A percentile compares a stretch with the other conserved stretches of the same genome.
These are phyloP conservation scores for Pleurotus pulmonarius DNA, from an alignment of 768 basidiomycete species.

Conservation along the genomic window DNA sequence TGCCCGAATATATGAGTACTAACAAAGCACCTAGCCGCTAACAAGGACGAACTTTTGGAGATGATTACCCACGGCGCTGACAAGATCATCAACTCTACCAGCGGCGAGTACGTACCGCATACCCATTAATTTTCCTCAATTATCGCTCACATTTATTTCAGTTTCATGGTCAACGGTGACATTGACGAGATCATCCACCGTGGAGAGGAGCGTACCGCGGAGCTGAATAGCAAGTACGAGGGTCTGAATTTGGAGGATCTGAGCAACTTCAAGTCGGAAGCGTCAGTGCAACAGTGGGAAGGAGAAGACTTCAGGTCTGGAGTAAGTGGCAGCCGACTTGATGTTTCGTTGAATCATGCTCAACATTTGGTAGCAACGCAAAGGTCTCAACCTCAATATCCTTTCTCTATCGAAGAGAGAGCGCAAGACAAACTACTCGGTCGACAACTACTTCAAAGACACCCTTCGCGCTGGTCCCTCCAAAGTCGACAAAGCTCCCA, in stretches of 20 bases:
- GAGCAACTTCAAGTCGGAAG: constrained; percentile 95
- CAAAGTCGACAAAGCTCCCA: constrained; percentile 78
- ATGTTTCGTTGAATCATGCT: no score
- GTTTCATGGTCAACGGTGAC: constrained; percentile 78
- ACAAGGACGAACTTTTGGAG: constrained; percentile 94
- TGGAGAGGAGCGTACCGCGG: constrained; percentile 86
- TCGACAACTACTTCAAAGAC: constrained; percentile 95
- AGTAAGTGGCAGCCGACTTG: constrained; percentile 31
- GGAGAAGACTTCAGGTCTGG: constrained; percentile 88
- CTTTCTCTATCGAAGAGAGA: constrained; percentile 90
- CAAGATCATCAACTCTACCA: constrained; percentile 79
- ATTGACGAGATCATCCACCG: constrained; percentile 91
- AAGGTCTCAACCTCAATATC: constrained; percentile 69
- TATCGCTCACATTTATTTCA: constrained; percentile 20
- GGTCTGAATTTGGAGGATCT: constrained; percentile 91
- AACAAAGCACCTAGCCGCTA: constrained; percentile 54
- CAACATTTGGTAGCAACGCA: constrained; percentile 39
- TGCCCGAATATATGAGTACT: background rate
- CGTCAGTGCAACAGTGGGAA: constrained; percentile 90
- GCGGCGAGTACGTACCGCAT: constrained; percentile 48
- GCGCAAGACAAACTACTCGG: constrained; percentile 90
- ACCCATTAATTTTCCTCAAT: background rate
- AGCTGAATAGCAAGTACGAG: constrained; percentile 90
- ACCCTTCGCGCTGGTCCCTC: constrained; percentile 76
- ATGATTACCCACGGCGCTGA: constrained; percentile 99